These are phyloP conservation scores for Debaryomyces singareniensis DNA, from an alignment of 1,139 yeast species.

Conservation along the genomic window DNA sequence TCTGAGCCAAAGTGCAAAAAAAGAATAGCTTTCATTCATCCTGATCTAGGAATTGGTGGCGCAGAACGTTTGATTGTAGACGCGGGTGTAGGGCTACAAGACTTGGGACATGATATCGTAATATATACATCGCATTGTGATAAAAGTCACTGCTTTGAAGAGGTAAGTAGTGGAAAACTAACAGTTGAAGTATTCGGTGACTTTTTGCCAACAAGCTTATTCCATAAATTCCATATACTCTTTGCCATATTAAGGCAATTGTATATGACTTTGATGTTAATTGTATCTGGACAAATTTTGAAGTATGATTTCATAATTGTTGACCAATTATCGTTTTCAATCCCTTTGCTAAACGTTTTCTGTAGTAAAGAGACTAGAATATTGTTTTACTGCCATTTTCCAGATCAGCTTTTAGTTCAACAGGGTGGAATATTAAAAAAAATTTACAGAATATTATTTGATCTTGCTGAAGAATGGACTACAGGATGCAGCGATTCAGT, in stretches of 20 bases:
- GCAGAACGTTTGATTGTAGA: slow-evolving; percentile 95
- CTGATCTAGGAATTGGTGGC: slow-evolving; percentile 94
- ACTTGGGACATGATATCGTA: slow-evolving; percentile 56
- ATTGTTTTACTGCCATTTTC: slow-evolving; percentile 92
- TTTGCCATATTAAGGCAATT: slow-evolving; percentile 84
- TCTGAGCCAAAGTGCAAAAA: too few relatives aligned
- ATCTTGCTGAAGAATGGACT: slow-evolving; percentile 71
- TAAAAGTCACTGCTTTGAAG: slow-evolving; percentile 81
- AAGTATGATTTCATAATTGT: slow-evolving; percentile 69
- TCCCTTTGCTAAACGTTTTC: slow-evolving; percentile 64
- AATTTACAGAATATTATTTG: slow-evolving; percentile 77
- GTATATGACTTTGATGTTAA: slow-evolving; percentile 48
- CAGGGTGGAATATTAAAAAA: slow-evolving; percentile 51
- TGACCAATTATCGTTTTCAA: slow-evolving; percentile 82
- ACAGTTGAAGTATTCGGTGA: slow-evolving; percentile 76
- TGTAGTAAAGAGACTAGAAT: slow-evolving; percentile 38
- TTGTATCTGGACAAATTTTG: slow-evolving; percentile 40
- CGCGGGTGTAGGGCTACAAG: slow-evolving; percentile 84
- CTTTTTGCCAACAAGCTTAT: slow-evolving; percentile 63
- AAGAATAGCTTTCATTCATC: slow-evolving; percentile 80
- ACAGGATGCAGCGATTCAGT: slow-evolving; percentile 71
- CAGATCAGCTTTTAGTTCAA: slow-evolving; percentile 74
- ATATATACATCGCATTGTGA: slow-evolving; percentile 91
- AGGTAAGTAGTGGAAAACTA: slow-evolving; percentile 53
- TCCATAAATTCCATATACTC: slow-evolving; percentile 65